Base-by-base conservation (phyloP, 2,329 filamentous ascomycete species). In the Fusarium temperatum region DNA sequence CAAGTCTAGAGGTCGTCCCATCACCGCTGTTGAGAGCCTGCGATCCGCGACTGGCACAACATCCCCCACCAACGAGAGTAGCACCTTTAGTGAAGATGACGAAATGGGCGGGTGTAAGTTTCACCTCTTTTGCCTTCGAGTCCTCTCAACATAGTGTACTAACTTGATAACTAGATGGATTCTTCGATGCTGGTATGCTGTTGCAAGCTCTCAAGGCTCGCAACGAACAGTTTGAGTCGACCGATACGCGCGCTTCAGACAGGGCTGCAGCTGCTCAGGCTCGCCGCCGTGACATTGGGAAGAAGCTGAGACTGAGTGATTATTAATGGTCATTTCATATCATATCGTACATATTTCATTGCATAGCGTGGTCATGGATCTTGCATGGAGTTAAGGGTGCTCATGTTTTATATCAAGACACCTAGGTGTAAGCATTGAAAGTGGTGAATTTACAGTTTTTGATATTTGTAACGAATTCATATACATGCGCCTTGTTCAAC, bases 121-220 rank as follows among this genome's bases (percentile, higher is more conserved):
- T 41, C 9, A 41, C 18, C 8, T 17, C 30, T 51, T 24, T 24
- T 24, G 24, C 30, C 30, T 17, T 15, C 4, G 24, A 30, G n/a
- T 41, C 28, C 6, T 38, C 38, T 17, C 13, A 66, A 63, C 6
- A 47, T 51, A 14, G 51, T 38, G 62, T 63, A 77, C 83, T 82
- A 77, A 82, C 67, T 44, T 74, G 15, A 58, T 55, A 57, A 70
- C n/a, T 80, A 98, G 95, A 98, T 86, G 96, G 96, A 38, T 98
- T 98, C 87, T 98, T 98, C 84, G 96, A 98, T 81, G 95, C 96
- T 2, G 96, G 96, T 20, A 97, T 98, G 94, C 89, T 98, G 10
- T 87, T 96, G 30, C 94, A 97, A 81, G 94, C 95, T 4, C 89
- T 98, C 66, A 95, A 95, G 80, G 92, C 92, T 6, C 89, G 92